phyloP scores from a whole-genome alignment of 2,329 filamentous ascomycete species.

The Lecanosticta acicola region DNA sequence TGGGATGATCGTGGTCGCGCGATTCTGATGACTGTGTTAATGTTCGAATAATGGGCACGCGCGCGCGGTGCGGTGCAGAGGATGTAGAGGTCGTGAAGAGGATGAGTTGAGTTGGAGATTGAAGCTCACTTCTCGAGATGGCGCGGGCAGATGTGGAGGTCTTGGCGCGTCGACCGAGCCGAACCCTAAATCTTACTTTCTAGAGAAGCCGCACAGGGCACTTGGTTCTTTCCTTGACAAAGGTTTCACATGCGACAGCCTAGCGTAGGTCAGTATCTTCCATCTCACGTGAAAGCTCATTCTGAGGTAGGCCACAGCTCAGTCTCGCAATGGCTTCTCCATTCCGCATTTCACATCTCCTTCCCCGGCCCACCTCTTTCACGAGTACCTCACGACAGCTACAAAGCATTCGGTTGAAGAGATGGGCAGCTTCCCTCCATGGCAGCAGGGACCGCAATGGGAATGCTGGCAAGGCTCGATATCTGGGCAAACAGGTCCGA shows the following conservation, averaged over 20 bases:
- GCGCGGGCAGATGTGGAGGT: constrained; percentile 5
- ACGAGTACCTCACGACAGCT: constrained; percentile 18
- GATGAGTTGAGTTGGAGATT: constrained; percentile 6
- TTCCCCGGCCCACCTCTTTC: constrained; percentile 13
- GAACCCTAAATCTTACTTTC: neutral
- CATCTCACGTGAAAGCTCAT: neutral
- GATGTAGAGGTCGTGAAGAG: constrained; percentile 4
- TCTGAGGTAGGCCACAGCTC: constrained; percentile 17
- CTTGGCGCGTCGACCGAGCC: constrained; percentile 1
- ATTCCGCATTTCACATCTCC: constrained; percentile 12
- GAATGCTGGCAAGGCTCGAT: neutral
- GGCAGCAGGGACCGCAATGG: neutral
- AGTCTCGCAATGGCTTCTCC: constrained; percentile 12
- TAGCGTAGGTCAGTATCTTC: constrained; percentile 3
- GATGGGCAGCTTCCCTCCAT: constrained; percentile 19
- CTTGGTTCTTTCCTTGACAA: too few species aligned
- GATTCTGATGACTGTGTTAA: constrained; percentile 4
- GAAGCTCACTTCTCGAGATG: constrained; percentile 1
- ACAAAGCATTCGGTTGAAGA: constrained; percentile 5
- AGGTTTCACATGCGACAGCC: neutral
- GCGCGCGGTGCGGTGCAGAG: neutral
- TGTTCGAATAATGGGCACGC: neutral
- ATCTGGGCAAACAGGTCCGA: neutral
- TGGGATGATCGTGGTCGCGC: constrained; percentile 1
- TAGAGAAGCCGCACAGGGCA: neutral